Conservation (phyloP, 1,139 yeast species). For the Geotrichum aggregatum region DNA sequence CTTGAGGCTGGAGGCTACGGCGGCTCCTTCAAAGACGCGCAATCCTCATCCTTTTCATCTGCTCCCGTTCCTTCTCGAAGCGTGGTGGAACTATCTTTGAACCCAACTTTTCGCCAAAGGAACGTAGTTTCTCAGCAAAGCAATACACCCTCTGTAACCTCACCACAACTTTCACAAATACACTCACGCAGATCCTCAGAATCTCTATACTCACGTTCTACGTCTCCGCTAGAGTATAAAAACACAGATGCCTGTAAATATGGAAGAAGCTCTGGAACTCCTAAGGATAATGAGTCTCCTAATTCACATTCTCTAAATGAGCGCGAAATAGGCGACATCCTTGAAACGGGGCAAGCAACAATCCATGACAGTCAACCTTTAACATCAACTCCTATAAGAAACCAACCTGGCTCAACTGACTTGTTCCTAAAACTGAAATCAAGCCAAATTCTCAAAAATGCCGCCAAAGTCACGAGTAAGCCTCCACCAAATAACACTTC, state of each 20-base stretch:
- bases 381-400: not conserved
- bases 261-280: not conserved
- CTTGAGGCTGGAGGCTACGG: too few species aligned
- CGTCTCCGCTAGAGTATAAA: slow-evolving; percentile 7
- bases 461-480: not conserved
- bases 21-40: too few species aligned
- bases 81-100: not conserved
- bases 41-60: not conserved
- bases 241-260: not conserved
- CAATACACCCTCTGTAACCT: not conserved
- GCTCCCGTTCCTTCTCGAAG: not conserved
- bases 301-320: not conserved
- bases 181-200: not conserved
- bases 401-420: not conserved
- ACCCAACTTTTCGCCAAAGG: not conserved
- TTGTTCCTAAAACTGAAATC: slow-evolving; percentile 1
- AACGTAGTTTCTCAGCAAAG: slow-evolving; percentile 1
- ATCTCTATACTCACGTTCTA: not conserved
- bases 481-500: not conserved
- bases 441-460: not conserved
- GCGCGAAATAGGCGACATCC: not conserved
- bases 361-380: not conserved
- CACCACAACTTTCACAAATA: not conserved
- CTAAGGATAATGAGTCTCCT: too few species aligned
- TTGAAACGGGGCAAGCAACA: not conserved